Conservation (phyloP, 257 asterid species). For the Asclepias syriaca region DNA sequence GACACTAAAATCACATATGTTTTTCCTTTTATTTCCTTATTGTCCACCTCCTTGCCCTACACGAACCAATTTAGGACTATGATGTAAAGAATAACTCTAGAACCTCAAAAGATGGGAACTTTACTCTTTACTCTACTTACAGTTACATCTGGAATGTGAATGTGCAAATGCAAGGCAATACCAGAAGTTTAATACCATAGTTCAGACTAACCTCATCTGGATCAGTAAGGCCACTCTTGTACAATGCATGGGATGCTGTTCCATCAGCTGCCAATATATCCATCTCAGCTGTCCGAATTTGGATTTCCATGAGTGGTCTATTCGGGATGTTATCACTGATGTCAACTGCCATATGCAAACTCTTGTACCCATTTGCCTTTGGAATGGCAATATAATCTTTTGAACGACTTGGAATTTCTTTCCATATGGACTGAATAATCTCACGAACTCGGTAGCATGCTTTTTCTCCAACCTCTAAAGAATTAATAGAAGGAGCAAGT, state of each 20-base stretch:
- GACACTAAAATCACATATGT: background rate
- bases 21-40: background rate
- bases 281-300: conserved; percentile 84
- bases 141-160: background rate
- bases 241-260: conserved; percentile 83
- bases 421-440: conserved; percentile 63
- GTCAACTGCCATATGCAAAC: conserved; percentile 91
- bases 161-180: background rate
- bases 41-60: background rate
- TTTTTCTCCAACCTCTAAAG: conserved; percentile 45
- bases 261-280: conserved; percentile 90
- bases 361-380: conserved; percentile 79
- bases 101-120: background rate
- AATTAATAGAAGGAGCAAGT: conserved; percentile 38
- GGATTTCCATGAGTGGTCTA: conserved; percentile 83
- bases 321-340: conserved; percentile 40
- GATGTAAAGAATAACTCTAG: background rate
- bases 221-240: conserved; percentile 86
- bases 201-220: conserved; percentile 63
- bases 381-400: conserved; percentile 78
- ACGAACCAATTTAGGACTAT: background rate
- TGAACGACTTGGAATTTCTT: conserved; percentile 71
- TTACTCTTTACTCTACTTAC: background rate
- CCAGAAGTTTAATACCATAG: background rate
- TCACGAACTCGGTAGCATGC: conserved; percentile 91